These are phyloP conservation scores for Tolypocladium ophioglossoides DNA, from an alignment of 2,329 filamentous ascomycete species.

Conservation along the genomic window DNA sequence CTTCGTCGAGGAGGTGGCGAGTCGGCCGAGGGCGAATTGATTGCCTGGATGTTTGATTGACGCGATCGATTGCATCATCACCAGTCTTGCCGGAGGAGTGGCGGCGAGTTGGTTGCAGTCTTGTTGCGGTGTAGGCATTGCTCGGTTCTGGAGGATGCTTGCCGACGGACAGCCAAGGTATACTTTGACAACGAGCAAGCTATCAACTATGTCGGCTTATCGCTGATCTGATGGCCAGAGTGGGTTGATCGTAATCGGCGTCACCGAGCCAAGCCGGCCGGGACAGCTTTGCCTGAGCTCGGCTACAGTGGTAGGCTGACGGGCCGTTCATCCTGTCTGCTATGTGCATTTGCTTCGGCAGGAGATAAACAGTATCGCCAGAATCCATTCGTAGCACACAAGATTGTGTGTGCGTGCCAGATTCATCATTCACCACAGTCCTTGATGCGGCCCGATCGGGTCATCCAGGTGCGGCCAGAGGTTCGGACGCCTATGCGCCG, in stretches of 20 bases:
- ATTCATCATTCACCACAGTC: background rate
- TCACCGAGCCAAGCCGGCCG: background rate
- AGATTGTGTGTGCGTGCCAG: too few relatives aligned
- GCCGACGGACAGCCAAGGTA: too few relatives aligned
- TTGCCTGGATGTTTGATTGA: background rate
- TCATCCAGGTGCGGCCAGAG: background rate
- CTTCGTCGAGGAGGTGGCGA: background rate
- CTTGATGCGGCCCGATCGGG: background rate
- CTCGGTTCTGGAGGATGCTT: background rate
- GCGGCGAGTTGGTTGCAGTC: background rate
- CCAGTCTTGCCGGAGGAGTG: background rate
- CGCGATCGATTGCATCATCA: background rate
- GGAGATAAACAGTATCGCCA: too few relatives aligned
- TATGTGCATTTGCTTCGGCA: too few relatives aligned
- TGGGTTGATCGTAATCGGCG: background rate
- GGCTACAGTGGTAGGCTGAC: background rate
- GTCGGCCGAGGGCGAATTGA: background rate
- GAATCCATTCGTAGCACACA: too few relatives aligned
- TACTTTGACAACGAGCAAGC: too few relatives aligned
- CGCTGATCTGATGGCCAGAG: background rate
- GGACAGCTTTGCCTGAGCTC: background rate
- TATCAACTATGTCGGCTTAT: background rate
- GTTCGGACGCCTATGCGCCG: background rate
- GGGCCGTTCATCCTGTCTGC: background rate
- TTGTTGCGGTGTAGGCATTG: background rate